Conservation (phyloP, 495 filamentous ascomycete genomes). For the Daldinia concentrica region DNA sequence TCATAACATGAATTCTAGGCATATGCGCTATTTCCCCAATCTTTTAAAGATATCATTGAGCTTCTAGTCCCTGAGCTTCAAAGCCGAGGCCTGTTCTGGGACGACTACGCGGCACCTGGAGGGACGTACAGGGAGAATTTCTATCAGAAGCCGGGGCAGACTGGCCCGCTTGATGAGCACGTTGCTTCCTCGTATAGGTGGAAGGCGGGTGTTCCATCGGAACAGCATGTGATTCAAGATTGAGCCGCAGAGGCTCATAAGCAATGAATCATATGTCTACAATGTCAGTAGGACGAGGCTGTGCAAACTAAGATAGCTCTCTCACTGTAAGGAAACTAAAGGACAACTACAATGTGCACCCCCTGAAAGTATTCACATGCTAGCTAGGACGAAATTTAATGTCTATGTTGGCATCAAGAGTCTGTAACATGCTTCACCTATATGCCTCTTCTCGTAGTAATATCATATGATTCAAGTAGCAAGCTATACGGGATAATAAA, state of each 20-base stretch:
- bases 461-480: not conserved
- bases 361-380: not conserved
- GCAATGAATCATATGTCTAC: not conserved
- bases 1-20: constrained; percentile 47
- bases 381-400: not conserved
- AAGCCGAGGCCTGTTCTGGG: constrained; percentile 59
- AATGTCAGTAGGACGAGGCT: not conserved
- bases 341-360: constrained; percentile 6
- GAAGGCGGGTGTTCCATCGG: constrained; percentile 48
- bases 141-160: constrained; percentile 46
- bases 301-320: not conserved
- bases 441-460: not conserved
- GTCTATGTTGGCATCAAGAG: constrained; percentile 3
- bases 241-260: not conserved
- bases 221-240: constrained; percentile 47
- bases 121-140: constrained; percentile 60
- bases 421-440: not conserved
- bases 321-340: not conserved
- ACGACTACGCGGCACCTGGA: constrained; percentile 56
- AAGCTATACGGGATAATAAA: not conserved
- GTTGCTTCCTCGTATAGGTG: constrained; percentile 50
- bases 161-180: constrained; percentile 45
- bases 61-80: constrained; percentile 65
- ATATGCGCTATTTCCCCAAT: constrained; percentile 68
- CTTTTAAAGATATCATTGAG: constrained; percentile 68